Percentiles rank a stretch among this genome's conserved stretches.
phyloP scores from a whole-genome alignment of 352 stramenopile genomes.

The Elongisporangium undulatum region DNA sequence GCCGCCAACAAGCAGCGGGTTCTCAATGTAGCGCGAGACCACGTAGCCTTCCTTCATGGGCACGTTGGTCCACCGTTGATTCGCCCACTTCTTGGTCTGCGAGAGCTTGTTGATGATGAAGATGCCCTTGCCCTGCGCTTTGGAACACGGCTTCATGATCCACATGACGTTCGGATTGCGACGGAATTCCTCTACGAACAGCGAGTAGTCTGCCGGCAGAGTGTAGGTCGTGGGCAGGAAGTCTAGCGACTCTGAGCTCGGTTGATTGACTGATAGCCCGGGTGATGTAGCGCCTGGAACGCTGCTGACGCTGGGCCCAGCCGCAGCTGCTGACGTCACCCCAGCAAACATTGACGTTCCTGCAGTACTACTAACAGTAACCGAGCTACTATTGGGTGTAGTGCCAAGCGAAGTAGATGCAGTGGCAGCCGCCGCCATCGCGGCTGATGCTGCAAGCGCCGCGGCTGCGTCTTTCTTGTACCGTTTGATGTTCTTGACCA shows the following conservation, averaged over 20 bases:
- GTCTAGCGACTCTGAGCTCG: slow-evolving; percentile 32
- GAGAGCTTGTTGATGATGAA: slow-evolving; percentile 93
- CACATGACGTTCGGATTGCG: slow-evolving; percentile 86
- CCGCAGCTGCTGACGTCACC: background rate
- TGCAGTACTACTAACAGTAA: background rate
- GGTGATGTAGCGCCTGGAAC: background rate
- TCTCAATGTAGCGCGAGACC: slow-evolving; percentile 88
- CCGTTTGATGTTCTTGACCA: slow-evolving; percentile 95
- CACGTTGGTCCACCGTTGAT: slow-evolving; percentile 58
- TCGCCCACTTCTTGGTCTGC: slow-evolving; percentile 90
- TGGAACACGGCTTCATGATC: slow-evolving; percentile 94
- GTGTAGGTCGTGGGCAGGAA: slow-evolving; percentile 92
- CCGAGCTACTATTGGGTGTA: background rate
- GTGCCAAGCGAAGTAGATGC: background rate
- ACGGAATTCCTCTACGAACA: slow-evolving; percentile 91
- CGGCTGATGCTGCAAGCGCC: slow-evolving; percentile 4
- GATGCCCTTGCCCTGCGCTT: slow-evolving; percentile 90
- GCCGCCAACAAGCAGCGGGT: slow-evolving; percentile 86
- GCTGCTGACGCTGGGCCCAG: background rate
- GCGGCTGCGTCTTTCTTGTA: slow-evolving; percentile 64
- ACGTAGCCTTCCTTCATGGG: slow-evolving; percentile 86
- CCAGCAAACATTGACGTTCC: background rate
- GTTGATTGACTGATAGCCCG: background rate
- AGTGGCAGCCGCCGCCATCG: background rate
- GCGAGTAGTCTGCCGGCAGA: slow-evolving; percentile 89